A percentile compares a stretch with the other conserved stretches of the same genome.
These are phyloP conservation scores for Colletotrichum sp. DNA, from an alignment of 2,329 filamentous ascomycete genomes.

Conservation along the genomic window DNA sequence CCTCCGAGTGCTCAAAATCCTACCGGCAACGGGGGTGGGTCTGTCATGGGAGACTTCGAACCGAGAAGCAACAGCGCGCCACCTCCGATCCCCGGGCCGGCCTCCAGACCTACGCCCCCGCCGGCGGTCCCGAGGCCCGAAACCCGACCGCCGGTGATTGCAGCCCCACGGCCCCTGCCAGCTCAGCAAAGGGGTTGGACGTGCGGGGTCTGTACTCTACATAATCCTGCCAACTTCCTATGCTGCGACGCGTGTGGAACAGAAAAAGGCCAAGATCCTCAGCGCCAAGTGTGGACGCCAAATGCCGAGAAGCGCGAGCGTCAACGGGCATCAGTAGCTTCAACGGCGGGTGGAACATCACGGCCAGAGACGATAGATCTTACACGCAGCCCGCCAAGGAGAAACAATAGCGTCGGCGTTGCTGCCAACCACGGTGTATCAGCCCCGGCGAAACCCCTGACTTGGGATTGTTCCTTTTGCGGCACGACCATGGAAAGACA, in stretches of 20 bases:
- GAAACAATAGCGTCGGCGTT: constrained; percentile 5
- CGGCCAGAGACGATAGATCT: constrained; percentile 32
- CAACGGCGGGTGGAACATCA: neutral
- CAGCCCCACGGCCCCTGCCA: neutral
- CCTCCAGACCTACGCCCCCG: constrained; percentile 20
- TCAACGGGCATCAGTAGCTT: constrained; percentile 23
- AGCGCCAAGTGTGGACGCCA: constrained; percentile 22
- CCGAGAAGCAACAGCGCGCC: constrained; percentile 7
- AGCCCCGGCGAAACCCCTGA: constrained; percentile 28
- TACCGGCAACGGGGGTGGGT: constrained; percentile 45
- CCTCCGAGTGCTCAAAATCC: constrained; percentile 55
- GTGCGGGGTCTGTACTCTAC: constrained; percentile 61
- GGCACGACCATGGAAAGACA: constrained; percentile 54
- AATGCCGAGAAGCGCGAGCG: constrained; percentile 25
- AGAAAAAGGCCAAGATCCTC: constrained; percentile 23
- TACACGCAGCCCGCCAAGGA: constrained; percentile 35
- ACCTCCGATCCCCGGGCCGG: constrained; percentile 2
- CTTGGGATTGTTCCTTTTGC: constrained; percentile 60
- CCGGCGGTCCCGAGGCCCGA: constrained; percentile 22
- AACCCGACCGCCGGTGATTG: neutral
- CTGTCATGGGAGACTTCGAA: constrained; percentile 28
- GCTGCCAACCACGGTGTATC: constrained; percentile 4
- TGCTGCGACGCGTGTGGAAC: constrained; percentile 62
- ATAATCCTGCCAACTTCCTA: constrained; percentile 55
- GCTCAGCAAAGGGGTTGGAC: constrained; percentile 45